Percentiles rank a stretch among this genome's conserved stretches.
Evolutionary conservation across 371 early-diverging fungal genomes (phyloP).

Genomic region (Fennellomyces sp.): DNA sequence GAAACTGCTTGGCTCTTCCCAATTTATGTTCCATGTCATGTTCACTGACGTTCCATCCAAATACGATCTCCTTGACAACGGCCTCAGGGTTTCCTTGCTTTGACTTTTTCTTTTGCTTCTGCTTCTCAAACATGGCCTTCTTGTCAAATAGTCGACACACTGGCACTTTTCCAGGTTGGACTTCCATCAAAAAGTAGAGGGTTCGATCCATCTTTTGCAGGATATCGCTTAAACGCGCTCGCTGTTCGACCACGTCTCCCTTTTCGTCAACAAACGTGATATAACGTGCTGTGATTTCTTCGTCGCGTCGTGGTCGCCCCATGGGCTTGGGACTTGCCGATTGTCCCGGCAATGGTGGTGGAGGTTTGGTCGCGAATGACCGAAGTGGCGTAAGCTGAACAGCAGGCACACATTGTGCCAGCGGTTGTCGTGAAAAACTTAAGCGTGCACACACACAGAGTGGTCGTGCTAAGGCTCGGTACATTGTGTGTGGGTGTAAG

Average conservation of each 20-base stretch:
- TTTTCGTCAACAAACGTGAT: constrained; percentile 54
- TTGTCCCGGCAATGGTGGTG: constrained; percentile 4
- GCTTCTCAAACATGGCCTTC: constrained; percentile 53
- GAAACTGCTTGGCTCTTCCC: constrained; percentile 49
- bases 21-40: constrained; percentile 66
- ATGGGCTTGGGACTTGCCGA: constrained; percentile 7
- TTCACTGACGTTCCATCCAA: constrained; percentile 61
- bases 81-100: constrained; percentile 43
- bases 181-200: constrained; percentile 54
- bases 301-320: constrained; percentile 53
- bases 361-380: background rate
- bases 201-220: constrained; percentile 49
- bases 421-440: background rate
- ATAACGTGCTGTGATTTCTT: constrained; percentile 55
- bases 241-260: constrained; percentile 39
- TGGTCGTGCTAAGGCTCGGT: background rate
- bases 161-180: constrained; percentile 50
- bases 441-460: background rate
- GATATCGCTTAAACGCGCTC: constrained; percentile 29
- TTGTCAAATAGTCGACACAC: constrained; percentile 62
- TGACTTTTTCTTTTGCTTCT: constrained; percentile 53
- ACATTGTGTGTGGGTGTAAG: background rate
- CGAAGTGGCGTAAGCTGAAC: background rate
- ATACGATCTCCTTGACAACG: constrained; percentile 55
- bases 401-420: background rate